These are phyloP conservation scores for Aquilaria yunnanensis DNA, from an alignment of 345 rosid genomes.

Conservation along the genomic window DNA sequence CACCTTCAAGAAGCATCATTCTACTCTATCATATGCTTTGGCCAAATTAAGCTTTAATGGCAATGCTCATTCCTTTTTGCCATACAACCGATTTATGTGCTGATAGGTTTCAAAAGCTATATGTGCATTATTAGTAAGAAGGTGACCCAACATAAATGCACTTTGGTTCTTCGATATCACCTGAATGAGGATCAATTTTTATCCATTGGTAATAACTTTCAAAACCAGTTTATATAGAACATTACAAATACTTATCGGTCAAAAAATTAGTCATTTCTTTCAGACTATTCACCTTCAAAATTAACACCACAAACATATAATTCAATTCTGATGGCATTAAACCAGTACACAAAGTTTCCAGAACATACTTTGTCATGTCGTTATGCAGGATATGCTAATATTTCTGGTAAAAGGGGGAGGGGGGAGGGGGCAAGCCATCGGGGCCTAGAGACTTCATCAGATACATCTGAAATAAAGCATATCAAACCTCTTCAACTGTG, in stretches of 20 bases:
- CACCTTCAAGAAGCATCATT: neutral
- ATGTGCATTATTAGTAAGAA: neutral
- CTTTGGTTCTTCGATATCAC: too few relatives aligned
- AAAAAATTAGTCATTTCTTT: neutral
- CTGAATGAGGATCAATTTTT: neutral
- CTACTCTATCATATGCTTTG: neutral
- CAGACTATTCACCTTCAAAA: neutral
- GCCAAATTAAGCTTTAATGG: neutral
- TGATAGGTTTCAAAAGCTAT: neutral
- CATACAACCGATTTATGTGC: too few relatives aligned
- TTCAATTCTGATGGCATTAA: too few relatives aligned
- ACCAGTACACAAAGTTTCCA: too few relatives aligned
- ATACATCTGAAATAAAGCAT: too few relatives aligned
- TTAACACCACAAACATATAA: too few relatives aligned
- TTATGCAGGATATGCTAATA: too few relatives aligned
- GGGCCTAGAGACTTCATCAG: too few relatives aligned
- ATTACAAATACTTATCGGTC: neutral
- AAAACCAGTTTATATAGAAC: neutral
- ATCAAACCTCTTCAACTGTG: too few relatives aligned
- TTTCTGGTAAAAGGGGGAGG: too few relatives aligned
- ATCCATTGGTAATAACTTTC: neutral
- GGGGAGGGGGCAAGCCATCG: too few relatives aligned
- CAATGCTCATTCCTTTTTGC: neutral
- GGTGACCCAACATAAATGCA: neutral
- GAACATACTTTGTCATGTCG: too few relatives aligned